Conservation (phyloP, 2,329 filamentous ascomycete species). For the Trichoderma lentiforme region DNA sequence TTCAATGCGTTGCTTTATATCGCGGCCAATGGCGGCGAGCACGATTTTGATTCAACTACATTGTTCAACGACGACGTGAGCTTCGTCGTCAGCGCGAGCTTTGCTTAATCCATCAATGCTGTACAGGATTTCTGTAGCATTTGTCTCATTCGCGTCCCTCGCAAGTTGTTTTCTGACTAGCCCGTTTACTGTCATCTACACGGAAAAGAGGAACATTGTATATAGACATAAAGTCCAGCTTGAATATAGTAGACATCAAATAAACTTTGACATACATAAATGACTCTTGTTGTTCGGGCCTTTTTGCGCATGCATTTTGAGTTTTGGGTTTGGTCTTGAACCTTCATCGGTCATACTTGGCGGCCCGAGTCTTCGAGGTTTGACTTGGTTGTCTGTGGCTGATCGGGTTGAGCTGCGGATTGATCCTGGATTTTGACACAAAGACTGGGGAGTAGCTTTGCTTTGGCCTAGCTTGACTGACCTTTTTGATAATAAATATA, state of each 20-base stretch:
- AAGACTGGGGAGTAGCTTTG: too few relatives aligned
- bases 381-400: too few relatives aligned
- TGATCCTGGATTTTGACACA: too few relatives aligned
- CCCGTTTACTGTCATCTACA: neutral
- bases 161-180: neutral
- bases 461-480: too few relatives aligned
- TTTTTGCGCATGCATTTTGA: neutral
- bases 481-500: too few relatives aligned
- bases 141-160: neutral
- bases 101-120: neutral
- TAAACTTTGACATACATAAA: neutral
- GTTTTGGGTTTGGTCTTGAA: neutral
- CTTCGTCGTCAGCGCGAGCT: neutral
- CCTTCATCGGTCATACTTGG: neutral
- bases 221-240: neutral
- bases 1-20: neutral
- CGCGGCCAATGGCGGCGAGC: neutral
- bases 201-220: neutral
- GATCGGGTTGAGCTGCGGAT: too few relatives aligned
- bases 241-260: neutral
- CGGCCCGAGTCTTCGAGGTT: neutral
- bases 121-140: neutral
- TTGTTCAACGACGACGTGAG: constrained; percentile 10
- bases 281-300: neutral
- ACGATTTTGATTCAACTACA: neutral